Evolutionary conservation across 768 basidiomycete species (phyloP).

Genomic region (Calvatia gigantea): DNA sequence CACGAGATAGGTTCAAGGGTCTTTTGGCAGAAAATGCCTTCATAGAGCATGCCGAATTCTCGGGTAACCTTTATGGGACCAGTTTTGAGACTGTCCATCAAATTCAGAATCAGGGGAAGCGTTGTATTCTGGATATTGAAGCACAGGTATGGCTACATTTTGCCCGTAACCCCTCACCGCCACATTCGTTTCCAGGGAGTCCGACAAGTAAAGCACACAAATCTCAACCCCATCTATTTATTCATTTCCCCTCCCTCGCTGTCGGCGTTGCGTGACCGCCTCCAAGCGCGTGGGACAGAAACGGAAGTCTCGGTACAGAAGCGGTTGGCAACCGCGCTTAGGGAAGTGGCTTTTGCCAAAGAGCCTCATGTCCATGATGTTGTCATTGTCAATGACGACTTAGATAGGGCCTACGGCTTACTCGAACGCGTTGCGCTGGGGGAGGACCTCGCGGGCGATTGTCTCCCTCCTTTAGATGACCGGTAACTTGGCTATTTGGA

Average conservation of each 20-base stretch:
- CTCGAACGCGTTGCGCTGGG: constrained; percentile 78
- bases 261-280: constrained; percentile 61
- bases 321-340: constrained; percentile 72
- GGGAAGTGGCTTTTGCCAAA: constrained; percentile 83
- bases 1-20: constrained; percentile 62
- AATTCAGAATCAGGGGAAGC: constrained; percentile 63
- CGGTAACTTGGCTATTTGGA: too few relatives aligned
- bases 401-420: constrained; percentile 77
- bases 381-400: constrained; percentile 87
- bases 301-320: constrained; percentile 65
- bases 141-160: constrained; percentile 63
- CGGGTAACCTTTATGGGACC: constrained; percentile 91
- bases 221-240: constrained; percentile 80
- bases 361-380: constrained; percentile 72
- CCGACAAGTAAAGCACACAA: constrained; percentile 82
- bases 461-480: constrained; percentile 63
- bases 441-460: constrained; percentile 55
- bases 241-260: constrained; percentile 91
- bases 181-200: constrained; percentile 62
- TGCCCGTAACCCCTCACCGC: neutral
- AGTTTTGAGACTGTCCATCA: constrained; percentile 71
- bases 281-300: constrained; percentile 83
- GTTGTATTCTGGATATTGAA: constrained; percentile 95
- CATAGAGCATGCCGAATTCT: constrained; percentile 94
- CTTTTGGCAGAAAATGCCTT: constrained; percentile 74